A percentile compares a stretch with the other conserved stretches of the same genome.
phyloP scores from a whole-genome alignment of 805 yeast species.

The Starmerella etchellsii region DNA sequence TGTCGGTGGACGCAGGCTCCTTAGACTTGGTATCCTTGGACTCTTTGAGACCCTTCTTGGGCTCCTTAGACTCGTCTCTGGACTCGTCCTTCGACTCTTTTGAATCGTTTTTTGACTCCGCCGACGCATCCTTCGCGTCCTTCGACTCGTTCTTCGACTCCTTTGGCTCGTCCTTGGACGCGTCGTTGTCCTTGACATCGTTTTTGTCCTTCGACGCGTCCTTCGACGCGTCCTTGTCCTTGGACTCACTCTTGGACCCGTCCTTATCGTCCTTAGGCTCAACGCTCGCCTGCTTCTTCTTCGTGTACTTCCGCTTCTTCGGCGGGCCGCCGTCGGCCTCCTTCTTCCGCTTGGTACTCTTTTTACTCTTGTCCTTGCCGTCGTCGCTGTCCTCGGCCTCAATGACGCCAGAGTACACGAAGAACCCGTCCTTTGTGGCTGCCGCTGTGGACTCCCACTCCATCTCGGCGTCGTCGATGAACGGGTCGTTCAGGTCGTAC shows the following conservation, averaged over 20 bases:
- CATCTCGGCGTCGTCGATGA: constrained; percentile 88
- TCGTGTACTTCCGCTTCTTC: constrained; percentile 5
- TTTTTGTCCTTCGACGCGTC: background rate
- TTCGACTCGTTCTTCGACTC: background rate
- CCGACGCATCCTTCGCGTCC: constrained; percentile 2
- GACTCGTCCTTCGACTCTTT: background rate
- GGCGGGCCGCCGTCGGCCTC: constrained; percentile 2
- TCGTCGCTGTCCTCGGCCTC: constrained; percentile 20
- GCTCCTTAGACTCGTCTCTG: background rate
- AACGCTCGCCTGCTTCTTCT: background rate
- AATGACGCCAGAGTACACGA: constrained; percentile 86
- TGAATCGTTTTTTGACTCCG: constrained; percentile 4
- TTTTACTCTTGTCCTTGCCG: constrained; percentile 14
- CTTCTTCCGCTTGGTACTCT: constrained; percentile 16
- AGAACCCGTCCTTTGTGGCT: constrained; percentile 87
- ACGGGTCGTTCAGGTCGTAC: constrained; percentile 87
- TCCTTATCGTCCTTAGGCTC: background rate
- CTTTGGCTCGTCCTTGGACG: background rate
- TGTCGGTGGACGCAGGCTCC: background rate
- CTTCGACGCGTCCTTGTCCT: background rate
- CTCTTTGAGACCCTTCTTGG: background rate
- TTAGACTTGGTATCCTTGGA: background rate
- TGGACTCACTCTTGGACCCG: background rate
- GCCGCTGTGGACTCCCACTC: constrained; percentile 89
- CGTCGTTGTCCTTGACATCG: background rate